Base-by-base conservation (phyloP, 2,329 filamentous ascomycete species). In the Fusarium pilosicola region DNA sequence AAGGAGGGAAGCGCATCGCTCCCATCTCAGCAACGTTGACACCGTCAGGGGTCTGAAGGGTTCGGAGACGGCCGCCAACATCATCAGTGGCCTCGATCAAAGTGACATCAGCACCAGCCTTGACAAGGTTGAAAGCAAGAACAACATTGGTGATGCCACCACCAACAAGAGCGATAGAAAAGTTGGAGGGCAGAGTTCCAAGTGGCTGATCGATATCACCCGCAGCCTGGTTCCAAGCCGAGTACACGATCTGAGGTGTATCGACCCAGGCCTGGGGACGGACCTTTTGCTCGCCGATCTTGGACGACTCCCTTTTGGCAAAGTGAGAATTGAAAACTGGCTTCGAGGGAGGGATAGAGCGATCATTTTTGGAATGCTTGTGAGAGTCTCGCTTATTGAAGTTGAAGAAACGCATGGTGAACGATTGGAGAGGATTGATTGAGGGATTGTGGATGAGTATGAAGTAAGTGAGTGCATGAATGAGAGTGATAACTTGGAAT, bases 401-500 rank as follows among this genome's bases (percentile, higher is more conserved):
- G 51, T 15, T 54, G 51, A 54, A 54, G 51, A 54, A 54, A 13
- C 34, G 34, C 51, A 54, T 54, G 34, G 2, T 28, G 34, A 39
- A 39, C 7, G 24, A 54, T 18, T 38, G 18, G 10, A 54, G 3
- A n/a, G 18, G 14, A 12, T 28, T n/a, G 10, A 4, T 38, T 39
- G 14, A 7, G 24, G 10, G 3, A 38, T 7, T n/a, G 14, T 17
- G 11, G 11, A 51, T 52, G n/a, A 34, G 9, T 7, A 5, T 26
- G 7, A 36, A 39, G 5, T 28, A 26, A 54, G 5, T 39, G 32
- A 26, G 17, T 20, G 24, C 7, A 22, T 54, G 51, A 12, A 7
- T 39, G 7, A 3, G 1, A 17, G 38, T 28, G 1, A 7, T 54
- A 17, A 17, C 2, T 38, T 3, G 0, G 5, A 54, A 13, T 9